These are phyloP conservation scores for Mycena capillaripes DNA, from an alignment of 768 basidiomycete species.

Conservation along the genomic window DNA sequence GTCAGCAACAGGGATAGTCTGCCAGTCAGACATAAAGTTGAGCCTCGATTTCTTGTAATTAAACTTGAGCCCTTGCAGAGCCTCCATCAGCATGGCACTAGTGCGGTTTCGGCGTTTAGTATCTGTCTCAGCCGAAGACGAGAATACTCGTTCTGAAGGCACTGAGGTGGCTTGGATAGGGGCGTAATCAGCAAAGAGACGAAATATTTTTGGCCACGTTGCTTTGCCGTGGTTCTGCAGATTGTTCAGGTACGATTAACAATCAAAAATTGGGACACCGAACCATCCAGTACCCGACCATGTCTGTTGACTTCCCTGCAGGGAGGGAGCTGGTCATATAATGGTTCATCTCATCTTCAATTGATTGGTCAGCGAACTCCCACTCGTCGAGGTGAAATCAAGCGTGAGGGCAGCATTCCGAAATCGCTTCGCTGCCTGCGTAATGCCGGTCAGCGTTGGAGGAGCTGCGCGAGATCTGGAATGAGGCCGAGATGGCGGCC, in stretches of 20 bases:
- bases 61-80: neutral
- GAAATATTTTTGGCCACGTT: neutral
- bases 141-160: neutral
- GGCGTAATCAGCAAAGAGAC: neutral
- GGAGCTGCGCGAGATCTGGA: conserved; percentile 14
- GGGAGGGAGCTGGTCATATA: conserved; percentile 5
- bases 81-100: no score
- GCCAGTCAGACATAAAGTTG: neutral
- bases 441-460: conserved; percentile 5
- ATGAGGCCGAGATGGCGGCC: conserved; percentile 11
- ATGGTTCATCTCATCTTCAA: conserved; percentile 3
- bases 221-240: neutral
- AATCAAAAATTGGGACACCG: neutral
- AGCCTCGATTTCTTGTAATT: neutral
- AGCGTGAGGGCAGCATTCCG: conserved; percentile 1
- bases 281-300: conserved; percentile 4
- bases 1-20: neutral
- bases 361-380: neutral
- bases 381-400: neutral
- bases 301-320: neutral
- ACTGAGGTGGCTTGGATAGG: conserved; percentile 2
- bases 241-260: neutral
- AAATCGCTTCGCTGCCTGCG: neutral
- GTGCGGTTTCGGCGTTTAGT: no score
- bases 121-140: neutral